phyloP scores from a whole-genome alignment of 192 early-diverging fungal species.

The Coemansia sp. region DNA sequence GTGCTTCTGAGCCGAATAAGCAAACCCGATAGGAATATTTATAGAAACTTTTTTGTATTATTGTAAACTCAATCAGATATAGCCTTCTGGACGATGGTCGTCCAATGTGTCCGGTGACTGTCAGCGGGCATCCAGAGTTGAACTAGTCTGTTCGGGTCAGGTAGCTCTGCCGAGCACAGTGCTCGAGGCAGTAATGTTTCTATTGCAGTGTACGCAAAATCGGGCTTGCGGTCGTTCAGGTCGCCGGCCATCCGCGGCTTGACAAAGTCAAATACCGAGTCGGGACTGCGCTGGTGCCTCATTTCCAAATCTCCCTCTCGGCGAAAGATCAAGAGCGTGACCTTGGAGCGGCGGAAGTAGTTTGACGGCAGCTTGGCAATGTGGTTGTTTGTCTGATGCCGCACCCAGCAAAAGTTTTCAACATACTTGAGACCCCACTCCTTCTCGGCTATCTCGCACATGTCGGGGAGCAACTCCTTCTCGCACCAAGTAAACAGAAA shows the following conservation, averaged over 20 bases:
- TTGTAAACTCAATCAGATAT: neutral
- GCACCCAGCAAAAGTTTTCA: constrained; percentile 98
- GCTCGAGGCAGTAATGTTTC: constrained; percentile 89
- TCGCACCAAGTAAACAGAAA: constrained; percentile 96
- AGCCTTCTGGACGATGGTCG: constrained; percentile 39
- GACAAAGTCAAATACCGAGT: constrained; percentile 94
- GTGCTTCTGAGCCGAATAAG: neutral
- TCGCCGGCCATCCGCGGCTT: constrained; percentile 67
- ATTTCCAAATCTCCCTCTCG: constrained; percentile 89
- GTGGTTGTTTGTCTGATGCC: constrained; percentile 78
- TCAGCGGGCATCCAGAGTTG: constrained; percentile 72
- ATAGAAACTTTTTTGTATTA: neutral
- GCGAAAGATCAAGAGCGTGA: constrained; percentile 88
- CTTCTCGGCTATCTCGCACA: constrained; percentile 68
- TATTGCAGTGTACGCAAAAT: constrained; percentile 83
- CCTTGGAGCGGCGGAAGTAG: constrained; percentile 88
- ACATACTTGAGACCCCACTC: constrained; percentile 91
- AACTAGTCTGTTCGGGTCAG: constrained; percentile 68
- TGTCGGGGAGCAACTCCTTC: constrained; percentile 86
- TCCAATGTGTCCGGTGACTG: constrained; percentile 53
- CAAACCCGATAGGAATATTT: neutral
- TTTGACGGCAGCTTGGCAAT: constrained; percentile 67
- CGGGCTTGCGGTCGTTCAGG: constrained; percentile 70
- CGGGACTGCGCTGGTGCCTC: constrained; percentile 90
- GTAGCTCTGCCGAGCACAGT: constrained; percentile 62